phyloP scores from a whole-genome alignment of 2,329 filamentous ascomycete genomes.

The Colletotrichum liaoningense region DNA sequence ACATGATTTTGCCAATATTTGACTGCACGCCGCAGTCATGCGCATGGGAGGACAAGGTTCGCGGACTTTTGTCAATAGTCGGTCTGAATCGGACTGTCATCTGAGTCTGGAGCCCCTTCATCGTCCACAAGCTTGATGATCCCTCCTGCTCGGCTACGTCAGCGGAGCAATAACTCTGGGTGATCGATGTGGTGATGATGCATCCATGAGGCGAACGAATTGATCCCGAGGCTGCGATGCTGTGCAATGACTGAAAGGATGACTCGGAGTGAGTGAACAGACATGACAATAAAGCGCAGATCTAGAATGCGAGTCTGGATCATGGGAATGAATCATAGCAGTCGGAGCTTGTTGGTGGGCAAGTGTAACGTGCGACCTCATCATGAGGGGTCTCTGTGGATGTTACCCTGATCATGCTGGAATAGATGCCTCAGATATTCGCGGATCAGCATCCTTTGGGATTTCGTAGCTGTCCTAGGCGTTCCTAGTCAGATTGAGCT shows the following conservation, averaged over 20 bases:
- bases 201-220: neutral
- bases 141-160: constrained; percentile 6
- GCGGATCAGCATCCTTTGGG: neutral
- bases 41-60: neutral
- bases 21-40: constrained; percentile 1
- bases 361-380: neutral
- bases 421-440: neutral
- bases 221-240: constrained; percentile 6
- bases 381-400: neutral
- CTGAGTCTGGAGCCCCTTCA: neutral
- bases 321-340: constrained; percentile 8
- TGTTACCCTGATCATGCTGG: neutral
- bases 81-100: constrained; percentile 8
- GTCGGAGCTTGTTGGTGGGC: constrained; percentile 10
- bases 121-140: constrained; percentile 12
- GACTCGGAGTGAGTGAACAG: neutral
- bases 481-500: neutral
- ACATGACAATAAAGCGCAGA: neutral
- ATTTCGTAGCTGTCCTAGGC: neutral
- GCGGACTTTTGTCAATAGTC: neutral
- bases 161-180: neutral
- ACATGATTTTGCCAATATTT: neutral
- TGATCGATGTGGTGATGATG: neutral
- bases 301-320: constrained; percentile 9
- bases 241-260: constrained; percentile 3